These are phyloP conservation scores for Thalassia testudinum DNA, from an alignment of 116 monocot genomes.

Conservation along the genomic window DNA sequence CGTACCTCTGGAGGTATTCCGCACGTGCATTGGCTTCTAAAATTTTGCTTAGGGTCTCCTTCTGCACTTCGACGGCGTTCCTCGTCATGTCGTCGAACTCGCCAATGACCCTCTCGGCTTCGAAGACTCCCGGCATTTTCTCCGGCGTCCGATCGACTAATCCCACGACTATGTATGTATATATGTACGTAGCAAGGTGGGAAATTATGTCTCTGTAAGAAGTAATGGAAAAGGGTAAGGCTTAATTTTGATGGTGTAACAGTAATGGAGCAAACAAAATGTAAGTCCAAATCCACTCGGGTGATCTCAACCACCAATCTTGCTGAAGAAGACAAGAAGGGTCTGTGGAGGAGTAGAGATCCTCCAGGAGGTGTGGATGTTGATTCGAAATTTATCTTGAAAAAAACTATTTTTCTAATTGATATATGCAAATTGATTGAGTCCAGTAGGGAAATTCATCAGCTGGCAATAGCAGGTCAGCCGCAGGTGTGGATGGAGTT, in stretches of 20 bases:
- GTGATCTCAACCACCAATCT: neutral
- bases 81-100: slow-evolving; percentile 35
- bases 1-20: slow-evolving; percentile 25
- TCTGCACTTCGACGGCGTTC: slow-evolving; percentile 31
- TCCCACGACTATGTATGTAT: no score
- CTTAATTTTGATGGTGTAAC: no score
- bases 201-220: no score
- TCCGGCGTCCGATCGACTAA: neutral
- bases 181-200: no score
- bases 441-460: no score
- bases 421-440: no score
- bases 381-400: no score
- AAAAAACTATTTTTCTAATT: no score
- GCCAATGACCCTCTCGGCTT: slow-evolving; percentile 15
- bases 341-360: neutral
- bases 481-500: no score
- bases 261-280: neutral
- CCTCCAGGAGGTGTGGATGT: neutral
- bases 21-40: slow-evolving; percentile 32
- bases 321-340: neutral
- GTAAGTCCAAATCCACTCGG: neutral
- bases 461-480: no score
- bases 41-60: slow-evolving; percentile 26
- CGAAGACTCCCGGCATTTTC: slow-evolving; percentile 1
- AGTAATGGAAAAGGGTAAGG: no score